Evolutionary conservation across 139 green algal species (phyloP), one percentile per base, ranked within the genome.

Genomic region (Chlamydomonas sp.): DNA sequence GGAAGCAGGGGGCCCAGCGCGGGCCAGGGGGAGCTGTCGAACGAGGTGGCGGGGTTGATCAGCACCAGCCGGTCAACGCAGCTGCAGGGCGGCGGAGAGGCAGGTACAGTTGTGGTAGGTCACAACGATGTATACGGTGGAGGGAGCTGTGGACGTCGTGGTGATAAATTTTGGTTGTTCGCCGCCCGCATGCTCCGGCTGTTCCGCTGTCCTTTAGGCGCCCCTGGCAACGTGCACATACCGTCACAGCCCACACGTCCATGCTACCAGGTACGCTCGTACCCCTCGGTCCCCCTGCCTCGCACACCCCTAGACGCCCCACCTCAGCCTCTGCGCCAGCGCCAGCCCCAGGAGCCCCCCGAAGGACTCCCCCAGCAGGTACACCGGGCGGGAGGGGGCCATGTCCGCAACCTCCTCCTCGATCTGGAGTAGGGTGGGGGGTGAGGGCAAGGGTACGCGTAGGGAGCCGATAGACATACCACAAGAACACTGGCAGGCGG

Each of bases 31-130:
- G 89, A 94, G 78, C 89, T 63, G 58, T 77, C 59, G 87, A 97
- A 98, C 75, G 88, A 95, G 62, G 97, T 99, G 61, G 97, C 97
- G 1, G 97, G 97, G 94, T 99, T 99, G 73, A 98, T 95, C 64
- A 97, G 92, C 18, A 98, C 89, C 2, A 97, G 5, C 20, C 93
- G 89, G 79, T 96, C 92, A 1, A 97, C 59, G 69, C 78, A 69
- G 80, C 77, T 82, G 78, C 9, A 64, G 60, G 68, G 68, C 1
- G 20, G 12, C 12, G 68, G 68, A 15, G 14, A n/a, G 6, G 15
- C 12, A 20, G 68, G 68, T 20, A 15, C 18, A 5, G 10, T 18
- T 12, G 5, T 73, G 67, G 31, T 49, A 49, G 31, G 31, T 49
- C 31, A 49, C 31, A 49, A 49, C 31, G 31, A 49, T 49, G 31